These are phyloP conservation scores for Aspergillus arachidicola DNA, from an alignment of 2,329 filamentous ascomycete genomes.

Conservation along the genomic window DNA sequence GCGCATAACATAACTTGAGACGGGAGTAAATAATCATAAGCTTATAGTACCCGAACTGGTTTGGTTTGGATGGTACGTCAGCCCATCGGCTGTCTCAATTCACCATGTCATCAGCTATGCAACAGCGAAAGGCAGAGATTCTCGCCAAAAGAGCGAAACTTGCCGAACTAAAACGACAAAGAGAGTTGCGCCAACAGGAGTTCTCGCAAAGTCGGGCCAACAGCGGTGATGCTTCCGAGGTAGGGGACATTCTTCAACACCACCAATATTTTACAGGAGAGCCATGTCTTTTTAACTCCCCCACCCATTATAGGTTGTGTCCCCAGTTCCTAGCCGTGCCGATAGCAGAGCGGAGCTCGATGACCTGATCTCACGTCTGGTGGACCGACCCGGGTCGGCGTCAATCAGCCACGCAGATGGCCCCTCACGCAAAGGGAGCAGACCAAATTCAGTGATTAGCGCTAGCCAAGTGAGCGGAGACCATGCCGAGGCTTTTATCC, in stretches of 20 bases:
- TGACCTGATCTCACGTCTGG: slow-evolving; percentile 78
- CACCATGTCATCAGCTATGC: slow-evolving; percentile 46
- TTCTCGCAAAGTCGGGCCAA: slow-evolving; percentile 70
- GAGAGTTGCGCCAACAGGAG: slow-evolving; percentile 79
- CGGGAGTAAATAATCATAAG: slow-evolving; percentile 21
- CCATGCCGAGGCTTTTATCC: slow-evolving; percentile 46
- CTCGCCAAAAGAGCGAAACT: slow-evolving; percentile 96
- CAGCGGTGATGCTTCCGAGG: slow-evolving; percentile 70
- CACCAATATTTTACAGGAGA: background rate
- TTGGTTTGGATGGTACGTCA: slow-evolving; percentile 6
- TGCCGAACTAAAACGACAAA: slow-evolving; percentile 89
- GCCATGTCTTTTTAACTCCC: background rate
- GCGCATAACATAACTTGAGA: background rate
- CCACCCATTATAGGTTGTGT: slow-evolving; percentile 57
- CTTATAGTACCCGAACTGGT: slow-evolving; percentile 21
- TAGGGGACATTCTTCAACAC: slow-evolving; percentile 42
- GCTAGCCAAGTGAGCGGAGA: slow-evolving; percentile 78
- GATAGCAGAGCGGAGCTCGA: slow-evolving; percentile 74
- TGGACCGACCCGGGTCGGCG: slow-evolving; percentile 76
- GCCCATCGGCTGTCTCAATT: slow-evolving; percentile 5
- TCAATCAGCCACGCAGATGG: slow-evolving; percentile 56
- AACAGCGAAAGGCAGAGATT: slow-evolving; percentile 90
- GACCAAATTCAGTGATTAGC: slow-evolving; percentile 84
- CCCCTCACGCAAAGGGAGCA: slow-evolving; percentile 60
- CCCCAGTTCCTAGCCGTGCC: slow-evolving; percentile 70